Percentiles rank a stretch among this genome's conserved stretches.
Evolutionary conservation across 257 asterid species (phyloP).

Genomic region (Solanum clarkiae): DNA sequence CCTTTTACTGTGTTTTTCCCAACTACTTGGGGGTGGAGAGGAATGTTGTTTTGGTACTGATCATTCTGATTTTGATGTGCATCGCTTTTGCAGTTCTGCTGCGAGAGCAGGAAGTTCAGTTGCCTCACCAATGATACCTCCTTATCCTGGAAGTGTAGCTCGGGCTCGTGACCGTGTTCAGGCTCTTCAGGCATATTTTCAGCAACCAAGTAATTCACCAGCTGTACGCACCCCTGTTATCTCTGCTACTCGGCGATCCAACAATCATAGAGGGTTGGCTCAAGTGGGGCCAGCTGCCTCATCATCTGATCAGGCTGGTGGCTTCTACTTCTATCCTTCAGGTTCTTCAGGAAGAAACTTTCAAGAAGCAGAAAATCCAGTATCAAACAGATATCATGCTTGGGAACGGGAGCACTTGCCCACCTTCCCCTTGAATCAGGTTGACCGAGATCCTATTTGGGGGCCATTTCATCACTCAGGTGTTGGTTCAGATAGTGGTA

Average conservation of each 20-base stretch:
- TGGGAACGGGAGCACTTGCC: slow-evolving; percentile 60
- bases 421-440: slow-evolving; percentile 26
- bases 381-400: slow-evolving; percentile 20
- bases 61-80: neutral
- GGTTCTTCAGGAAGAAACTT: slow-evolving; percentile 44
- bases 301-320: slow-evolving; percentile 46
- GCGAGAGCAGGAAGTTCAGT: slow-evolving; percentile 65
- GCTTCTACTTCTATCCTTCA: slow-evolving; percentile 48
- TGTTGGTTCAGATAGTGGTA: slow-evolving; percentile 25
- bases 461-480: slow-evolving; percentile 46
- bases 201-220: slow-evolving; percentile 44
- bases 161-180: slow-evolving; percentile 59
- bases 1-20: neutral
- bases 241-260: slow-evolving; percentile 42
- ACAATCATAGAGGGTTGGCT: slow-evolving; percentile 35
- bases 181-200: slow-evolving; percentile 62
- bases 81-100: slow-evolving; percentile 36
- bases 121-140: slow-evolving; percentile 43
- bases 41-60: neutral
- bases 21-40: neutral
- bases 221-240: slow-evolving; percentile 26
- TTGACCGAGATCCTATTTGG: slow-evolving; percentile 54
- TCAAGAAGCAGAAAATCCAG: slow-evolving; percentile 47
- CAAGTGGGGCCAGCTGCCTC: slow-evolving; percentile 42
- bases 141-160: slow-evolving; percentile 47